Percentiles rank a stretch among this genome's conserved stretches.
Conservation (phyloP, 2,329 filamentous ascomycete species). For the Botrytis byssoidea region DNA sequence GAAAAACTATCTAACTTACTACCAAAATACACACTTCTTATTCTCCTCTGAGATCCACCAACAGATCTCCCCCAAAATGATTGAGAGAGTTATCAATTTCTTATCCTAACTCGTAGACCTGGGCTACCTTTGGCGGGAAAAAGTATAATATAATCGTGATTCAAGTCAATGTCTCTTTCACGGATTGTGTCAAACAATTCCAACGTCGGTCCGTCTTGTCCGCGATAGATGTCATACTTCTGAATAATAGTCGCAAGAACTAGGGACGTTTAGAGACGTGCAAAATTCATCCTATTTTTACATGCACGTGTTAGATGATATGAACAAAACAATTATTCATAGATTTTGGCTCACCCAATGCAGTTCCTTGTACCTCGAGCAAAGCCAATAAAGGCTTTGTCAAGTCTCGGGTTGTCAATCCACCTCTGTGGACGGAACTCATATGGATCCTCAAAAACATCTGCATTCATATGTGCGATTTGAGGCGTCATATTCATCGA, state of each 20-base stretch:
- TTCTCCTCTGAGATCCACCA: background rate
- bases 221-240: background rate
- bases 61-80: no score
- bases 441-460: constrained; percentile 44
- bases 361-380: background rate
- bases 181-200: background rate
- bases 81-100: background rate
- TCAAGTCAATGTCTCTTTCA: background rate
- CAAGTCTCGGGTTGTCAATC: constrained; percentile 37
- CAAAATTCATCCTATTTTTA: background rate
- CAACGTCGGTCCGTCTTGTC: background rate
- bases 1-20: background rate
- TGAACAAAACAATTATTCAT: background rate
- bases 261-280: constrained; percentile 2
- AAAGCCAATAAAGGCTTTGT: constrained; percentile 14
- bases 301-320: background rate
- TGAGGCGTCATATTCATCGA: background rate
- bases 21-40: no score
- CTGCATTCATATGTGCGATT: constrained; percentile 43
- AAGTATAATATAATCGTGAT: constrained; percentile 10
- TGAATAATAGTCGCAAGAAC: background rate
- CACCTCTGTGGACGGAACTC: constrained; percentile 49
- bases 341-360: background rate
- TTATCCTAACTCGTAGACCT: background rate
- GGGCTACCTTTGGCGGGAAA: background rate